Evolutionary conservation across 164 flowering plant genomes (phyloP), one percentile per base, ranked within the genome.

Genomic region (Nymphaea thermarum): DNA sequence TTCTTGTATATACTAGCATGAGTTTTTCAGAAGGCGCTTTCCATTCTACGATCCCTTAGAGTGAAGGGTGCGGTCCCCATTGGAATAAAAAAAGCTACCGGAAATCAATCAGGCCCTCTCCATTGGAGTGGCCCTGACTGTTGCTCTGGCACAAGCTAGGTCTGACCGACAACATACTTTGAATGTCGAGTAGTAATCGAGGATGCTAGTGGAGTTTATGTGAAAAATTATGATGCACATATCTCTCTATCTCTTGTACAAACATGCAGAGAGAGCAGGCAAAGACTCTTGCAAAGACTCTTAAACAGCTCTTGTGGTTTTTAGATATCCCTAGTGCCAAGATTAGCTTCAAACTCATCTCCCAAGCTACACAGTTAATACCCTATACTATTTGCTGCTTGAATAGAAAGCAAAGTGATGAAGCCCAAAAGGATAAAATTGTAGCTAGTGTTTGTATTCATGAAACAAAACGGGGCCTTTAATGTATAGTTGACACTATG

Each of bases 401-500:
- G 55, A 25, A 25, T 7, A 47, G 55, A 47, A 7, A 47, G 55
- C 2, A 6, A 47, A 47, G 7, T 47, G 7, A 2, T 47, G 55
- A 47, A 47, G 12, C 55, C 7, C 55, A 6, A 6, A 12, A 47
- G 5, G 55, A 2, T 47, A 7, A 7, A 2, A 47, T 47, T 7
- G 55, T 47, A 6, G 55, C 6, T 12, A 47, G 55, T 47, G 6
- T 47, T 12, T 47, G 6, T 47, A 6, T 47, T 6, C 11, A 6
- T 47, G 55, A 3, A 6, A 42, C 63, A 43, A 12, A 69, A 70
- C 84, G 86, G 93, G 93, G 87, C 70, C 90, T 88, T 14, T 82
- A 82, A 74, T 81, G 74, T 18, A 60, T 87, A 72, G 71, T 79
- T 4, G 93, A 81, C 12, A 60, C 67, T 60, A 6, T 81, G 36